Percentiles rank a stretch among this genome's conserved stretches.
phyloP scores from a whole-genome alignment of 345 rosid genomes.

The Capsella bursapastoris region DNA sequence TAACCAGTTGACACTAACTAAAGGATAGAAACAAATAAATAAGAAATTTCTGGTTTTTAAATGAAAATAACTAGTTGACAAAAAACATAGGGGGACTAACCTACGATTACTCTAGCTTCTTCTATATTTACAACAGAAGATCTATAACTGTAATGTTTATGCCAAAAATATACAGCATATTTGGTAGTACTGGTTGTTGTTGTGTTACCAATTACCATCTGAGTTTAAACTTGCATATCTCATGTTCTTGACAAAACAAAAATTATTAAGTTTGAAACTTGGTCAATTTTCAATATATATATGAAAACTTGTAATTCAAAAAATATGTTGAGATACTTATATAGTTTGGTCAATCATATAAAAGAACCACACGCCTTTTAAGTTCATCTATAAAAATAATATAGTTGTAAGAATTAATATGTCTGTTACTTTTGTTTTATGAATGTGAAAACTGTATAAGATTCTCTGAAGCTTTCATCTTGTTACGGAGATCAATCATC shows the following conservation, averaged over 20 bases:
- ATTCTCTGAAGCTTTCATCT: conserved; percentile 11
- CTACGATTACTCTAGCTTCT: no score
- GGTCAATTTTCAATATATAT: not conserved
- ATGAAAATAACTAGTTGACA: not conserved
- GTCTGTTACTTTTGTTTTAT: conserved; percentile 4
- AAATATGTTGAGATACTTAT: not conserved
- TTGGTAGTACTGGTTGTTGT: not conserved
- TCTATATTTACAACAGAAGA: not conserved
- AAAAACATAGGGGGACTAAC: no score
- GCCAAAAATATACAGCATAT: not conserved
- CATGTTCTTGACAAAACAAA: not conserved
- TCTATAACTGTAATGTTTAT: not conserved
- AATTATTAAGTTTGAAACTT: not conserved
- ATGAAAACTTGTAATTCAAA: not conserved
- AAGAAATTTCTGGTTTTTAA: not conserved
- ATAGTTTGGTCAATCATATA: not conserved
- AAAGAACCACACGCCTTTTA: not conserved
- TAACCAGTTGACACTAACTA: not conserved
- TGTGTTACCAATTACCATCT: not conserved
- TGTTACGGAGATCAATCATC: conserved; percentile 26
- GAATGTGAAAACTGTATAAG: conserved; percentile 14
- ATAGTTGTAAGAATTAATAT: not conserved
- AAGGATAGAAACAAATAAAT: not conserved
- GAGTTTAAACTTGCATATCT: not conserved
- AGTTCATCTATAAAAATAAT: not conserved